phyloP scores from a whole-genome alignment of 2,329 filamentous ascomycete species.

The Botrytis tulipae region DNA sequence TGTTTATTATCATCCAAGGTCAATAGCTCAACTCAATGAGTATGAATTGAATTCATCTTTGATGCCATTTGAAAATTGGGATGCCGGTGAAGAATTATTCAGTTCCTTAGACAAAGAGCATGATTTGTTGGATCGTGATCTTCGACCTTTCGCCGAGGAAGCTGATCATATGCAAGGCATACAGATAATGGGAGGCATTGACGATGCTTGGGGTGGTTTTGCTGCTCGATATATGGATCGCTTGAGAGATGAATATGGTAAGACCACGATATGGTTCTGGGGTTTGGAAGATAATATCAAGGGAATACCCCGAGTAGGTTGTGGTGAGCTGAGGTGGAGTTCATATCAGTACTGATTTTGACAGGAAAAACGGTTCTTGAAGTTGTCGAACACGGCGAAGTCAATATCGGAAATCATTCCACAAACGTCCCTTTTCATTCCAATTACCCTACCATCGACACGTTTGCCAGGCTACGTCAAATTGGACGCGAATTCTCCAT shows the following conservation, averaged over 20 bases:
- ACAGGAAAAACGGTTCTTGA: constrained; percentile 61
- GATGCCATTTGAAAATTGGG: constrained; percentile 79
- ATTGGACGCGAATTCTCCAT: constrained; percentile 64
- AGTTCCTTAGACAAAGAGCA: constrained; percentile 71
- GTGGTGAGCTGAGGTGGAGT: constrained; percentile 15
- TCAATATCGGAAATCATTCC: constrained; percentile 66
- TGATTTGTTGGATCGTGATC: constrained; percentile 85
- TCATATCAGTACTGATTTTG: constrained; percentile 22
- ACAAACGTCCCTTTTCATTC: constrained; percentile 75
- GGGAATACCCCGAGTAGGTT: constrained; percentile 53
- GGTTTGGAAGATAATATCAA: constrained; percentile 65
- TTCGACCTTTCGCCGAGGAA: constrained; percentile 86
- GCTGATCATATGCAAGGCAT: constrained; percentile 89
- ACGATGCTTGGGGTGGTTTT: constrained; percentile 83
- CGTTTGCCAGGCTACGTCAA: constrained; percentile 56
- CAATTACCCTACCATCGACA: constrained; percentile 62
- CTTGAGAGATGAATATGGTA: constrained; percentile 86
- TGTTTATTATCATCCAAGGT: constrained; percentile 87
- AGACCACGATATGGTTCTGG: constrained; percentile 84
- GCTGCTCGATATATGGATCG: constrained; percentile 70
- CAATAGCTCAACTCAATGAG: constrained; percentile 82
- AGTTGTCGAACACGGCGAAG: constrained; percentile 71
- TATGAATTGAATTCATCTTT: constrained; percentile 78
- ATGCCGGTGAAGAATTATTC: constrained; percentile 73
- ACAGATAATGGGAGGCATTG: constrained; percentile 69